These are phyloP conservation scores for Testicularia cyperi DNA, from an alignment of 1,284 basidiomycete species.

Conservation along the genomic window DNA sequence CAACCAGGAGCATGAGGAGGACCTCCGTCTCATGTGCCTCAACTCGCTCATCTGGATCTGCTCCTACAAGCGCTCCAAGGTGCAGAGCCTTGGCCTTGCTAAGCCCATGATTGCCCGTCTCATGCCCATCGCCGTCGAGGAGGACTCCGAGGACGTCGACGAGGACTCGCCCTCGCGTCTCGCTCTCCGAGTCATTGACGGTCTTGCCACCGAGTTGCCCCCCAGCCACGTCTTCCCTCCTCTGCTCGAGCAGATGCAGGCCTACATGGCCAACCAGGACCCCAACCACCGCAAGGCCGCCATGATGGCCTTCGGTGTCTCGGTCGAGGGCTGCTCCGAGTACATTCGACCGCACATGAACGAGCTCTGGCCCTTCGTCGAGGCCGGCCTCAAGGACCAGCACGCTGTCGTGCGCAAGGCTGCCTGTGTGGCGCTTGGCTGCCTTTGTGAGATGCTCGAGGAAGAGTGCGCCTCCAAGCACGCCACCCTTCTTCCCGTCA, in stretches of 20 bases:
- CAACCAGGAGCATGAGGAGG: constrained; percentile 76
- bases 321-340: constrained; percentile 96
- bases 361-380: constrained; percentile 92
- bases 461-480: constrained; percentile 88
- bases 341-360: constrained; percentile 92
- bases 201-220: constrained; percentile 87
- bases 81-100: constrained; percentile 83
- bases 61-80: constrained; percentile 91
- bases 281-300: constrained; percentile 80
- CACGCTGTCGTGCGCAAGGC: constrained; percentile 89
- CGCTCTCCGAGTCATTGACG: constrained; percentile 92
- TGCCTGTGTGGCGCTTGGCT: constrained; percentile 90
- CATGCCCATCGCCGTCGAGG: constrained; percentile 90
- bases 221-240: constrained; percentile 96
- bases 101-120: constrained; percentile 85
- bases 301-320: constrained; percentile 92
- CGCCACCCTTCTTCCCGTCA: constrained; percentile 75
- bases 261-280: constrained; percentile 52
- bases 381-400: constrained; percentile 79
- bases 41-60: constrained; percentile 93
- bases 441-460: constrained; percentile 95
- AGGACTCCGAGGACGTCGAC: constrained; percentile 78
- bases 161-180: constrained; percentile 88
- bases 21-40: constrained; percentile 84
- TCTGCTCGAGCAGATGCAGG: constrained; percentile 68